Percentiles rank a stretch among this genome's conserved stretches.
These are phyloP conservation scores for Macrolepiota dolichaula DNA, from an alignment of 768 basidiomycete species.

Conservation along the genomic window DNA sequence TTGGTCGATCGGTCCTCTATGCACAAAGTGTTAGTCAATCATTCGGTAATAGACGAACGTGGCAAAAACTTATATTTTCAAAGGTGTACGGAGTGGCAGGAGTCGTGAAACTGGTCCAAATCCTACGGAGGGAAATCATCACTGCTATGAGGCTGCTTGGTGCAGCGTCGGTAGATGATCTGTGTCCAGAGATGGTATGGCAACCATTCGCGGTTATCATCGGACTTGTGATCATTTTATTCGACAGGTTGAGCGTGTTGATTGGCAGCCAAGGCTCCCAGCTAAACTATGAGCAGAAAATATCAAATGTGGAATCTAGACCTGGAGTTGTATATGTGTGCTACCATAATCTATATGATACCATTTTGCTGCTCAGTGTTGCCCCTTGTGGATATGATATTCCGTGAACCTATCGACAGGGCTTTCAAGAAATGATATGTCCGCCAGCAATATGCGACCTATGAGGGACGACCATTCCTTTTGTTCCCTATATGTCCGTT, in stretches of 20 bases:
- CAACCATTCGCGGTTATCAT: background rate
- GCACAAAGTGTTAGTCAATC: slow-evolving; percentile 67
- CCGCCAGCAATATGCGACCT: slow-evolving; percentile 37
- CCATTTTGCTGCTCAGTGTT: background rate
- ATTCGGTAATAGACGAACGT: background rate
- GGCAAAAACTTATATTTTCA: background rate
- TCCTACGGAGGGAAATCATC: slow-evolving; percentile 75
- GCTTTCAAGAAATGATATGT: slow-evolving; percentile 33
- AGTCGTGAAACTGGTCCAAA: slow-evolving; percentile 59
- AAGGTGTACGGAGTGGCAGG: slow-evolving; percentile 77
- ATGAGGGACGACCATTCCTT: slow-evolving; percentile 46
- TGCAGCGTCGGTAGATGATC: slow-evolving; percentile 56
- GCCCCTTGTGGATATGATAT: background rate
- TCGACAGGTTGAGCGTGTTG: slow-evolving; percentile 51
- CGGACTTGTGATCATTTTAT: background rate
- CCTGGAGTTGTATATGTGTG: background rate
- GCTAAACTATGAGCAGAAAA: slow-evolving; percentile 29
- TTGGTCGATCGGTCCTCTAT: slow-evolving; percentile 85
- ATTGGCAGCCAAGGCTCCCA: slow-evolving; percentile 50
- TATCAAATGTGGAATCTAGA: background rate
- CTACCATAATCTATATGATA: background rate
- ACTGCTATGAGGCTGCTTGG: slow-evolving; percentile 77
- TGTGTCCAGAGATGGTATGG: slow-evolving; percentile 74
- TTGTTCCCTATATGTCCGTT: slow-evolving; percentile 63
- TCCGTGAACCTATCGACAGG: slow-evolving; percentile 31